A percentile compares a stretch with the other conserved stretches of the same genome.
These are phyloP conservation scores for Tulasnella sp. DNA, from an alignment of 768 basidiomycete species.

Conservation along the genomic window DNA sequence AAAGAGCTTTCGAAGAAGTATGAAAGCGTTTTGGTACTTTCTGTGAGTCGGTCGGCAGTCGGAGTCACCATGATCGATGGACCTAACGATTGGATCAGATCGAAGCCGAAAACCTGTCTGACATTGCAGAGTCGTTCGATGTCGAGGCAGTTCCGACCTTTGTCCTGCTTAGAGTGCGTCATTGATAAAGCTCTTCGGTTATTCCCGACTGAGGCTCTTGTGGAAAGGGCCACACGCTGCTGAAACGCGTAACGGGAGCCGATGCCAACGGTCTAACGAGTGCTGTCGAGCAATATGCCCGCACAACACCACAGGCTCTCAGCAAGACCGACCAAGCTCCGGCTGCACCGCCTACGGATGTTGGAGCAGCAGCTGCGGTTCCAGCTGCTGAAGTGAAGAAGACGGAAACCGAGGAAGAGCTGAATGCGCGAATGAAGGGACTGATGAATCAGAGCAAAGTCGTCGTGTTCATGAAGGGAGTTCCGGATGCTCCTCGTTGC, in stretches of 20 bases:
- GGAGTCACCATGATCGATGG: neutral
- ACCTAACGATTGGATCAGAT: constrained; percentile 49
- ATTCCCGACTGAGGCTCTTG: neutral
- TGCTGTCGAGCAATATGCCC: constrained; percentile 57
- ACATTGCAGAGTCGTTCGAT: constrained; percentile 90
- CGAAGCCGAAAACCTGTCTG: constrained; percentile 73
- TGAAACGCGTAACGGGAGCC: constrained; percentile 73
- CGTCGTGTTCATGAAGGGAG: constrained; percentile 90
- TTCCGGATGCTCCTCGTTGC: constrained; percentile 70
- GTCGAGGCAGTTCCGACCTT: constrained; percentile 86
- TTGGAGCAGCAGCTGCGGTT: constrained; percentile 32
- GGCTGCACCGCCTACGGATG: constrained; percentile 37
- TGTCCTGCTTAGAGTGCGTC: constrained; percentile 69
- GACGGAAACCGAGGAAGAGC: constrained; percentile 60
- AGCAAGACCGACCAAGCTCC: constrained; percentile 50
- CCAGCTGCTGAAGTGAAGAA: constrained; percentile 33
- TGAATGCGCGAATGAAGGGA: constrained; percentile 56
- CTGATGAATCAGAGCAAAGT: constrained; percentile 79
- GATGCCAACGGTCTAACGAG: constrained; percentile 64
- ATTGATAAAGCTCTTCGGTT: constrained; percentile 1
- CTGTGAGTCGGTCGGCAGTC: constrained; percentile 46
- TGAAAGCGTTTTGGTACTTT: constrained; percentile 63
- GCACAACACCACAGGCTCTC: constrained; percentile 43
- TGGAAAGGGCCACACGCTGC: constrained; percentile 80
- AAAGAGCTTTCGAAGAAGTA: constrained; percentile 70